These are phyloP conservation scores for Arthrobotrys megalospora DNA, from an alignment of 2,329 filamentous ascomycete genomes.

Conservation along the genomic window DNA sequence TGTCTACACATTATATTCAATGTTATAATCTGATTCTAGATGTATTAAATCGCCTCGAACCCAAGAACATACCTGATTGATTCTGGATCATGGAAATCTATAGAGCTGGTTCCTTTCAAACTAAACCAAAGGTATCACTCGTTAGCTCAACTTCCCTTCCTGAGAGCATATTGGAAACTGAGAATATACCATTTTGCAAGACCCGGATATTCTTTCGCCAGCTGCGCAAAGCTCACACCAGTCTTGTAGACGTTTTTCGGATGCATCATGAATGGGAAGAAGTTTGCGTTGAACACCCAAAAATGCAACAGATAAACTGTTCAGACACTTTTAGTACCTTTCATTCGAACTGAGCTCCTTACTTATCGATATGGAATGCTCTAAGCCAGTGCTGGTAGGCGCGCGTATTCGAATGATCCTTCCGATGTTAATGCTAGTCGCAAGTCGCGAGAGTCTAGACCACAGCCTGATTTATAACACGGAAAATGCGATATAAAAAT, in stretches of 20 bases:
- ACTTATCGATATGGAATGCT: not conserved
- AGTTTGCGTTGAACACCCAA: slow-evolving; percentile 23
- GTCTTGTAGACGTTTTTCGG: slow-evolving; percentile 71
- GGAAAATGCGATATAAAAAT: slow-evolving; percentile 40
- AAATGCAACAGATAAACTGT: slow-evolving; percentile 24
- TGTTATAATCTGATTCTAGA: slow-evolving; percentile 6
- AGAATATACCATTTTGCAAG: slow-evolving; percentile 71
- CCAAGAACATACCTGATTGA: slow-evolving; percentile 76
- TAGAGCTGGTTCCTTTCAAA: slow-evolving; percentile 72
- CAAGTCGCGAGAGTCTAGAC: slow-evolving; percentile 39
- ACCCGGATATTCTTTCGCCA: slow-evolving; percentile 74
- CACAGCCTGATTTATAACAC: slow-evolving; percentile 48
- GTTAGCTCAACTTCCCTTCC: slow-evolving; percentile 44
- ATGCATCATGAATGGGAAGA: slow-evolving; percentile 60
- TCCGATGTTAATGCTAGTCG: not conserved
- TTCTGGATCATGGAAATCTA: slow-evolving; percentile 85
- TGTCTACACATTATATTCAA: slow-evolving; percentile 67
- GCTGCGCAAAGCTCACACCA: slow-evolving; percentile 75
- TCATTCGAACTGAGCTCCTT: not conserved
- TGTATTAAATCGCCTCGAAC: not conserved
- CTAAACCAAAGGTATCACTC: slow-evolving; percentile 65
- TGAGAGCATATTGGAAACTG: not conserved
- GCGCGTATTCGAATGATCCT: not conserved
- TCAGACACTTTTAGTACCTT: not conserved
- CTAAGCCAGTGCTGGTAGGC: not conserved